Evolutionary conservation across 495 filamentous ascomycete genomes (phyloP).

Genomic region (Tuber melanosporum): DNA sequence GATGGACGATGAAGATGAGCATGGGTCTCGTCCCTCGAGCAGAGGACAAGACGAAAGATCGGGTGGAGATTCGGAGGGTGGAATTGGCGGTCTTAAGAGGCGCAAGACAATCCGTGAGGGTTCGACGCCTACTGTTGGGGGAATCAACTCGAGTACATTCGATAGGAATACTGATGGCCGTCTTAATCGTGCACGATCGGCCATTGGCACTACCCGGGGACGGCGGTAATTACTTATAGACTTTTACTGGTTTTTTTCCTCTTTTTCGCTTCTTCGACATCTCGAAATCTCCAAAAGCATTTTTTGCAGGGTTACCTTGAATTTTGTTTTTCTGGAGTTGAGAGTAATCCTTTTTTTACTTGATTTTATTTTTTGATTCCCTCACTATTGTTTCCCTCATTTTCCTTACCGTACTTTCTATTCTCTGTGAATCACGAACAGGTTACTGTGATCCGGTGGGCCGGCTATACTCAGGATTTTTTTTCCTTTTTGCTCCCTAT

Average conservation of each 20-base stretch:
- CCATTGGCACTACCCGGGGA: constrained; percentile 27
- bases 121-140: constrained; percentile 41
- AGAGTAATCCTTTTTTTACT: constrained; percentile 32
- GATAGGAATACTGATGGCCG: constrained; percentile 35
- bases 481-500: constrained; percentile 35
- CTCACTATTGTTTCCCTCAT: constrained; percentile 17
- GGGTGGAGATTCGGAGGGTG: constrained; percentile 42
- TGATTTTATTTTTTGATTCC: constrained; percentile 33
- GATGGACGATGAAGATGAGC: constrained; percentile 68
- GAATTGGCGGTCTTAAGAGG: constrained; percentile 66
- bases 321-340: constrained; percentile 41
- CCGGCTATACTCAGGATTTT: constrained; percentile 38
- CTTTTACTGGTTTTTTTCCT: constrained; percentile 18
- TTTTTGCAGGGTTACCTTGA: constrained; percentile 39
- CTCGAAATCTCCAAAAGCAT: constrained; percentile 34
- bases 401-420: constrained; percentile 20
- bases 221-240: constrained; percentile 39
- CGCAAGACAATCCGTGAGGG: constrained; percentile 71
- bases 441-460: constrained; percentile 37
- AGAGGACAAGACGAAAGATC: constrained; percentile 43
- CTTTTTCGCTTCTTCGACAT: constrained; percentile 25
- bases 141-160: constrained; percentile 33
- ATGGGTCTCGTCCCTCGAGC: constrained; percentile 62
- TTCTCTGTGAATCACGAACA: constrained; percentile 26
- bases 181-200: constrained; percentile 40